Conservation (phyloP, 2,329 filamentous ascomycete genomes). For the Penicillium sp. region DNA sequence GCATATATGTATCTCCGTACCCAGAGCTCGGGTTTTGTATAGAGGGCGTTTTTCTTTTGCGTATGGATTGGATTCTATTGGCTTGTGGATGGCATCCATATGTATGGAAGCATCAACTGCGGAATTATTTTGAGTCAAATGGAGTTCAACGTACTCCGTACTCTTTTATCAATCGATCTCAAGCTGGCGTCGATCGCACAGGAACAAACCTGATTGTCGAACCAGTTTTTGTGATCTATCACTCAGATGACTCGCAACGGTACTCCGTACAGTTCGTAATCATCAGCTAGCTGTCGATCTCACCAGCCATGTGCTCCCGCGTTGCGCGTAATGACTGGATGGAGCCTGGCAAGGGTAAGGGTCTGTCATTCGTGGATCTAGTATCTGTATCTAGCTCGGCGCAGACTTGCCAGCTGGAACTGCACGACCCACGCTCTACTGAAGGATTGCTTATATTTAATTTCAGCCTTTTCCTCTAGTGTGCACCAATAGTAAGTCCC, state of each 20-base stretch:
- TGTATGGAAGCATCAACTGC: neutral
- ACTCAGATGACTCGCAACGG: neutral
- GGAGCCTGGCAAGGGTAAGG: neutral
- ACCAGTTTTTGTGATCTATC: constrained; percentile 6
- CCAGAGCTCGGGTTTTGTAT: neutral
- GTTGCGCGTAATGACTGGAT: neutral
- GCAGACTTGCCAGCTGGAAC: neutral
- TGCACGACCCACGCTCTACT: neutral
- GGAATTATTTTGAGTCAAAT: neutral
- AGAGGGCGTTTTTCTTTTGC: constrained; percentile 1
- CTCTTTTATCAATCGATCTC: neutral
- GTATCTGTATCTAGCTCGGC: neutral
- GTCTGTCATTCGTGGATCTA: neutral
- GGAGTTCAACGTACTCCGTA: neutral
- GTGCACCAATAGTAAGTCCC: neutral
- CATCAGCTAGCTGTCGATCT: constrained; percentile 9
- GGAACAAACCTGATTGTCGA: neutral
- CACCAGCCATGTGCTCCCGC: neutral
- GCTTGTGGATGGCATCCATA: neutral
- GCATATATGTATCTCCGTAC: neutral
- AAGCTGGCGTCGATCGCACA: constrained; percentile 2
- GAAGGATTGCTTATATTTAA: neutral
- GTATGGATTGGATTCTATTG: constrained; percentile 3
- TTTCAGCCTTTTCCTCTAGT: neutral
- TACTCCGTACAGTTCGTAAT: neutral